phyloP scores from a whole-genome alignment of 306 rosid species.

The Lagenaria siceraria region DNA sequence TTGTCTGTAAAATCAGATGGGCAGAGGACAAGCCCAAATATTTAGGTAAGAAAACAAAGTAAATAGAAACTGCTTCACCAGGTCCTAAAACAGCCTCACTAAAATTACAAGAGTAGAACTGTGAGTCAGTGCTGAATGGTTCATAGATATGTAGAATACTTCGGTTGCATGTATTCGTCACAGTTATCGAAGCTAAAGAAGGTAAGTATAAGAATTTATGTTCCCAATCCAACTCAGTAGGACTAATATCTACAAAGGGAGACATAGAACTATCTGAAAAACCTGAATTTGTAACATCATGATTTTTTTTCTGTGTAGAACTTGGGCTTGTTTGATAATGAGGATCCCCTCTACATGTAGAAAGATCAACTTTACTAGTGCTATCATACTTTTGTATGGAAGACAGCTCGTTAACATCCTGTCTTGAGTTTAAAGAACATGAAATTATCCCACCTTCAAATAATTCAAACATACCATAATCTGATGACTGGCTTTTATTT shows the following conservation, averaged over 20 bases:
- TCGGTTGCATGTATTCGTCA: slow-evolving; percentile 64
- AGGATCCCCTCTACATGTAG: slow-evolving; percentile 40
- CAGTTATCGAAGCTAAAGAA: slow-evolving; percentile 59
- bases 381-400: slow-evolving; percentile 36
- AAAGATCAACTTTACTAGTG: slow-evolving; percentile 28
- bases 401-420: slow-evolving; percentile 32
- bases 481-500: slow-evolving; percentile 64
- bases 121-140: slow-evolving; percentile 72
- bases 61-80: slow-evolving; percentile 58
- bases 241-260: slow-evolving; percentile 50
- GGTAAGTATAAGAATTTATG: slow-evolving; percentile 51
- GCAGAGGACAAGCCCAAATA: slow-evolving; percentile 60
- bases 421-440: slow-evolving; percentile 60
- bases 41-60: slow-evolving; percentile 73
- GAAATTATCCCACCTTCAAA: slow-evolving; percentile 55
- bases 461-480: slow-evolving; percentile 65
- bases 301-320: slow-evolving; percentile 23
- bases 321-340: slow-evolving; percentile 33
- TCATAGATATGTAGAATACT: slow-evolving; percentile 67
- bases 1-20: slow-evolving; percentile 83
- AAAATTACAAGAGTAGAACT: slow-evolving; percentile 89
- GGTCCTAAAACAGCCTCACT: slow-evolving; percentile 58
- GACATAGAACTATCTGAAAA: slow-evolving; percentile 37
- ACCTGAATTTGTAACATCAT: slow-evolving; percentile 28
- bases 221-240: slow-evolving; percentile 74